phyloP scores from a whole-genome alignment of 2,329 filamentous ascomycete species.

The Exophiala calicioides region DNA sequence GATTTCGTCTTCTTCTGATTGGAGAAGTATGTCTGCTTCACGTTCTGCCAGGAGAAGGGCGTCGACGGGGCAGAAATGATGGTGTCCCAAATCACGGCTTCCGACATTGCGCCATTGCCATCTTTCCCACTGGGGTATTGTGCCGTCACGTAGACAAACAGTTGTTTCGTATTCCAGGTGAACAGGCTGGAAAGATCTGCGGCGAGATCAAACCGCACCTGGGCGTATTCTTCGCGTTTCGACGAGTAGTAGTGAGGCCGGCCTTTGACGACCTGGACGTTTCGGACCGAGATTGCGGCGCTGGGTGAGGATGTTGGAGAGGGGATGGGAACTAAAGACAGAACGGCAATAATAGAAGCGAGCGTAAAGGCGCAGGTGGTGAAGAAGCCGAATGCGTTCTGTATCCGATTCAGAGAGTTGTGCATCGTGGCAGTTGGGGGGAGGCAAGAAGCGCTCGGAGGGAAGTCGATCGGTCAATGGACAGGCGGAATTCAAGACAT shows the following conservation, averaged over 20 bases:
- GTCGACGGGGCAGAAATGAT: slow-evolving; percentile 73
- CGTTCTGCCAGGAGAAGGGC: slow-evolving; percentile 42
- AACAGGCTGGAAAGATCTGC: slow-evolving; percentile 90
- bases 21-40: slow-evolving; percentile 41
- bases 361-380: slow-evolving; percentile 87
- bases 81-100: slow-evolving; percentile 91
- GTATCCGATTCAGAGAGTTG: slow-evolving; percentile 77
- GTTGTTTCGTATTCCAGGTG: slow-evolving; percentile 98
- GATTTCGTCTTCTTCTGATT: slow-evolving; percentile 33
- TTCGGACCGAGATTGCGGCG: slow-evolving; percentile 66
- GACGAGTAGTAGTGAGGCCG: slow-evolving; percentile 93
- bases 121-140: slow-evolving; percentile 53
- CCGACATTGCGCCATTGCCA: slow-evolving; percentile 46
- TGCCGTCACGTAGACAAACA: slow-evolving; percentile 94
- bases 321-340: slow-evolving; percentile 60
- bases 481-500: not conserved
- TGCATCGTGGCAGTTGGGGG: slow-evolving; percentile 68
- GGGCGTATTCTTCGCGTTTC: slow-evolving; percentile 93
- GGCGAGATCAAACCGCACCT: slow-evolving; percentile 89
- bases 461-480: no score
- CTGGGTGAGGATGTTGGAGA: slow-evolving; percentile 62
- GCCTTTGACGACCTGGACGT: slow-evolving; percentile 85
- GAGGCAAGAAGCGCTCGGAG: no score
- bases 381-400: slow-evolving; percentile 97
- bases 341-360: slow-evolving; percentile 73